A percentile compares a stretch with the other conserved stretches of the same genome.
Conservation (phyloP, 306 rosid species). For the Mucuna pruriens region DNA sequence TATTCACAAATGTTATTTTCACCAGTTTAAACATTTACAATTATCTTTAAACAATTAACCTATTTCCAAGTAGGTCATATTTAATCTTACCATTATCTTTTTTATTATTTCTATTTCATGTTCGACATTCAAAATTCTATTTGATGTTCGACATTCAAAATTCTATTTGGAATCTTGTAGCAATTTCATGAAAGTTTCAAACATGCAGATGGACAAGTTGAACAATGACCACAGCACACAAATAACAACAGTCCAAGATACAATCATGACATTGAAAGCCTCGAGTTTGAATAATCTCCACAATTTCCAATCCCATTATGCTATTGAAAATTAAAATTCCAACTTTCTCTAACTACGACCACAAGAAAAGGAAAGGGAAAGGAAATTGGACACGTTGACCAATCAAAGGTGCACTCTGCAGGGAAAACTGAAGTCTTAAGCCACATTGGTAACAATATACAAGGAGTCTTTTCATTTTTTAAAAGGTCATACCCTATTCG, state of each 20-base stretch:
- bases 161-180: not conserved
- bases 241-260: not conserved
- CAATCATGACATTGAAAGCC: not conserved
- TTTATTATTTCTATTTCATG: not conserved
- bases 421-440: not conserved
- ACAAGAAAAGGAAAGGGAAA: not conserved
- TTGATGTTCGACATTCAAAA: not conserved
- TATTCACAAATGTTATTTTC: not conserved
- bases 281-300: not conserved
- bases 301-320: not conserved
- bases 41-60: not conserved
- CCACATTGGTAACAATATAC: not conserved
- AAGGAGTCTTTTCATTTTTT: not conserved
- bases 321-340: not conserved
- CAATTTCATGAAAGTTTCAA: not conserved
- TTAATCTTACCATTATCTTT: not conserved
- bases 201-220: not conserved
- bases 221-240: not conserved
- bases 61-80: not conserved
- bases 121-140: not conserved
- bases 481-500: not conserved
- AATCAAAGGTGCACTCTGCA: not conserved
- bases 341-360: not conserved
- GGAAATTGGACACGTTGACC: not conserved
- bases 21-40: not conserved